Base-by-base conservation (phyloP, 2,329 filamentous ascomycete genomes). In the Alternaria conjuncta region DNA sequence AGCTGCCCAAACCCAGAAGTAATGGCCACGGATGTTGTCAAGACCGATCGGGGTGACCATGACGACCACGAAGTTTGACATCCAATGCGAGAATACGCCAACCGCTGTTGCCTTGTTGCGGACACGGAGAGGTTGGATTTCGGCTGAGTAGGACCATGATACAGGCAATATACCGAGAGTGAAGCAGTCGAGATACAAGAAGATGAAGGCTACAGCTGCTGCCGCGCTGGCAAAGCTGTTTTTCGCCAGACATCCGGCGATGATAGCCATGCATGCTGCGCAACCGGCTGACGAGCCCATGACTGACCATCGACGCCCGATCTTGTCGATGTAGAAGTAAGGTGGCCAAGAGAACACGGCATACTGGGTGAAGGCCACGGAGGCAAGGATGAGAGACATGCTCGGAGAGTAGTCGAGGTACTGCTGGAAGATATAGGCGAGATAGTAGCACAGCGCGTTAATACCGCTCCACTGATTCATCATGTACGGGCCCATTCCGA, bases 1-100 rank as follows among this genome's bases (percentile, higher is more conserved):
- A 13, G 79, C 78, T 5, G 84, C 82, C 73, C 85, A 88, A 36
- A 87, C 78, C 74, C 83, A 87, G 50, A 83, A 87, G 55, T 81
- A 81, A 79, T 84, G 86, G 8, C 82, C 78, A 0, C 70, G 26
- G 26, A 69, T 64, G 20, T 62, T 55, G 21, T 63, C 62, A 3
- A 69, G 65, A 13, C 67, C 61, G 8, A 67, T 69, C 4, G 85
- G 84, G 0, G 84, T 86, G 13, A 87, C 84, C 84, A 85, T 84
- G 7, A 86, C 84, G 43, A 83, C 78, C 50, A 85, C 81, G 67
- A 85, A 85, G 67, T 84, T 85, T 72, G 62, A 71, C 60, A 84
- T 78, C 84, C 84, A 86, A 65, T 85, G 85, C 3, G 80, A 77
- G 2, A 81, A 83, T 25, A 84, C 83, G 4, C 83, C 83, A 41